These are phyloP conservation scores for Senna tora DNA, from an alignment of 306 rosid genomes.

Conservation along the genomic window DNA sequence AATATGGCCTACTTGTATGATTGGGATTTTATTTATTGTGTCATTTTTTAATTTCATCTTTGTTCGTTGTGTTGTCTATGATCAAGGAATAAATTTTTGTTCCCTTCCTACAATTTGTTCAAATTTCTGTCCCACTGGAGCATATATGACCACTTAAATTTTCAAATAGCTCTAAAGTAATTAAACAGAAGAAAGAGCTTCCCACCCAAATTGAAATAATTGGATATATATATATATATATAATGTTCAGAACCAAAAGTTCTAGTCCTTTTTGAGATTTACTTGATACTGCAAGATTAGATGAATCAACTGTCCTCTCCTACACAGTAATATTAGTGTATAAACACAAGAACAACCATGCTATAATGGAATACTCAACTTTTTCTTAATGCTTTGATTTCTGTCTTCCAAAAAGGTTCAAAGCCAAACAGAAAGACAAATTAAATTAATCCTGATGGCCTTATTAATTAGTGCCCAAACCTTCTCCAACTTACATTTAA, in stretches of 20 bases:
- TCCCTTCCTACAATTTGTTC: not conserved
- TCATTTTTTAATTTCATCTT: constrained; percentile 43
- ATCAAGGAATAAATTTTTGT: constrained; percentile 42
- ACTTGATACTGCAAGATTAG: not conserved
- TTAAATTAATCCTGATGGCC: not conserved
- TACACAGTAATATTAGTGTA: not conserved
- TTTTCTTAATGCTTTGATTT: not conserved
- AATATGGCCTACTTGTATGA: constrained; percentile 47
- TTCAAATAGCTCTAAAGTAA: constrained; percentile 15
- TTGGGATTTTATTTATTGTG: constrained; percentile 54
- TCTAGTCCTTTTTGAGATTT: no score
- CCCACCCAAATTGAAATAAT: not conserved
- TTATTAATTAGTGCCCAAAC: constrained; percentile 20
- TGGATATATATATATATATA: not conserved
- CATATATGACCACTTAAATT: constrained; percentile 6
- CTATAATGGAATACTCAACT: not conserved
- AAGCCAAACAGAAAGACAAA: constrained; percentile 21
- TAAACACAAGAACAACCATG: not conserved
- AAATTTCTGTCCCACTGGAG: not conserved
- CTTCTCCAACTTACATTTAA: not conserved
- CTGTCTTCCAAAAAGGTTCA: not conserved
- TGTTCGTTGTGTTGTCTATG: constrained; percentile 40
- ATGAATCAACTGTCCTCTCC: constrained; percentile 14
- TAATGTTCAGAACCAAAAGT: not conserved
- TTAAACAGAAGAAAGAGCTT: not conserved